A percentile compares a stretch with the other conserved stretches of the same genome.
Evolutionary conservation across 805 yeast genomes (phyloP).

Genomic region (Schwanniomyces occidentalis): DNA sequence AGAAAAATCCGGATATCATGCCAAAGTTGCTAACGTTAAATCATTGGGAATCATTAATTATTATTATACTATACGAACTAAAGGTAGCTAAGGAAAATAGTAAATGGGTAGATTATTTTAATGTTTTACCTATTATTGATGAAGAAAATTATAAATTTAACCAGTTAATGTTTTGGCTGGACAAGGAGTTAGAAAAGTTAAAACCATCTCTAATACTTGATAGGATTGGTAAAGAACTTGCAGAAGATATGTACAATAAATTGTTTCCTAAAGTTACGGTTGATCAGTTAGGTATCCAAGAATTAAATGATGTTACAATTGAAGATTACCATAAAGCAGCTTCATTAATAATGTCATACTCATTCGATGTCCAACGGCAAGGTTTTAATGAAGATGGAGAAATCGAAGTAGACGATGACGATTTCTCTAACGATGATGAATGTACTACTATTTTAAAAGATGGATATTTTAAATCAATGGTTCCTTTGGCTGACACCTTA

Average conservation of each 20-base stretch:
- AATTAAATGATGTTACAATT: constrained; percentile 35
- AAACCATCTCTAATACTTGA: constrained; percentile 69
- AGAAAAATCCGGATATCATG: constrained; percentile 27
- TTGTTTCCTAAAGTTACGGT: constrained; percentile 41
- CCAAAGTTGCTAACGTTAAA: constrained; percentile 43
- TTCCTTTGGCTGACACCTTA: constrained; percentile 87
- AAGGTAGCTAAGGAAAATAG: constrained; percentile 45
- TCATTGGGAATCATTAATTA: constrained; percentile 79
- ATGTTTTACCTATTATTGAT: constrained; percentile 59
- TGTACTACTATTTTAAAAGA: constrained; percentile 17
- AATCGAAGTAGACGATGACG: constrained; percentile 22
- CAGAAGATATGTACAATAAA: constrained; percentile 57
- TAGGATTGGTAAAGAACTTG: constrained; percentile 70
- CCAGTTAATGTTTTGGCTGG: constrained; percentile 79
- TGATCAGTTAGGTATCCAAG: constrained; percentile 26
- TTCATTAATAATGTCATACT: constrained; percentile 81
- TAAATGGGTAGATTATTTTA: constrained; percentile 70
- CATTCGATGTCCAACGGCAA: constrained; percentile 71
- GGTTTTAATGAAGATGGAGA: constrained; percentile 21
- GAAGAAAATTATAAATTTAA: constrained; percentile 42
- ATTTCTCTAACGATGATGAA: constrained; percentile 18
- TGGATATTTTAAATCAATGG: constrained; percentile 73
- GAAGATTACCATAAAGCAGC: constrained; percentile 73
- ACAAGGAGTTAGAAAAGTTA: constrained; percentile 54
- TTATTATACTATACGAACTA: constrained; percentile 63